phyloP scores from a whole-genome alignment of 1,284 basidiomycete species.

The Cryptococcus sp. region DNA sequence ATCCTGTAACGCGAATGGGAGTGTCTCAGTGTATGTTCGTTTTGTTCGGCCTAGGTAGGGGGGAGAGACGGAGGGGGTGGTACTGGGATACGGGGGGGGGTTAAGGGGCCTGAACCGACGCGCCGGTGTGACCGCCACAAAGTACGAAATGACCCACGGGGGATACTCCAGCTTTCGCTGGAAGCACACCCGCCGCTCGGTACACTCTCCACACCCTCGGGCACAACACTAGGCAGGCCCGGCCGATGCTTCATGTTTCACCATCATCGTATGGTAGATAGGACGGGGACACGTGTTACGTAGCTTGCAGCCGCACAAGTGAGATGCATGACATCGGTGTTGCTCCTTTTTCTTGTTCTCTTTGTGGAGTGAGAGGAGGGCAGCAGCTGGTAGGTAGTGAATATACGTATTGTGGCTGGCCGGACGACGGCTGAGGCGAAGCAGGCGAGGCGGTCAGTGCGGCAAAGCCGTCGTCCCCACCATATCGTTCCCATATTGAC shows the following conservation, averaged over 20 bases:
- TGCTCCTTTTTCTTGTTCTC: background rate
- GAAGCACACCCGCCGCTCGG: too few relatives aligned
- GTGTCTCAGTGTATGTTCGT: background rate
- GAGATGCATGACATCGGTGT: constrained; percentile 22
- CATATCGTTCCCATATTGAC: background rate
- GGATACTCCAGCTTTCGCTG: too few relatives aligned
- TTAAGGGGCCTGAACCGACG: too few relatives aligned
- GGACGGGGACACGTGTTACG: background rate
- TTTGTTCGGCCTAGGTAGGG: background rate
- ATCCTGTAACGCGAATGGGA: constrained; percentile 2
- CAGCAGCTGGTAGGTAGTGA: too few relatives aligned
- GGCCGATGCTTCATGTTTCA: too few relatives aligned
- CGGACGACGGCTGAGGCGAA: too few relatives aligned
- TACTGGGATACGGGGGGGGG: background rate
- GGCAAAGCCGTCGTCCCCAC: background rate
- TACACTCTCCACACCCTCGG: too few relatives aligned
- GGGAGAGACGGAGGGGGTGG: background rate
- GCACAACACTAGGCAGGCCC: too few relatives aligned
- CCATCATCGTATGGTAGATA: background rate
- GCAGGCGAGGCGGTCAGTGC: background rate
- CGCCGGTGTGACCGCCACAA: too few relatives aligned
- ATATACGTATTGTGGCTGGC: too few relatives aligned
- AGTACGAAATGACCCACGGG: too few relatives aligned
- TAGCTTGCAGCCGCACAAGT: background rate
- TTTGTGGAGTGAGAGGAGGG: background rate